Evolutionary conservation across 2,329 filamentous ascomycete species (phyloP).

Genomic region (Talaromyces sp.): DNA sequence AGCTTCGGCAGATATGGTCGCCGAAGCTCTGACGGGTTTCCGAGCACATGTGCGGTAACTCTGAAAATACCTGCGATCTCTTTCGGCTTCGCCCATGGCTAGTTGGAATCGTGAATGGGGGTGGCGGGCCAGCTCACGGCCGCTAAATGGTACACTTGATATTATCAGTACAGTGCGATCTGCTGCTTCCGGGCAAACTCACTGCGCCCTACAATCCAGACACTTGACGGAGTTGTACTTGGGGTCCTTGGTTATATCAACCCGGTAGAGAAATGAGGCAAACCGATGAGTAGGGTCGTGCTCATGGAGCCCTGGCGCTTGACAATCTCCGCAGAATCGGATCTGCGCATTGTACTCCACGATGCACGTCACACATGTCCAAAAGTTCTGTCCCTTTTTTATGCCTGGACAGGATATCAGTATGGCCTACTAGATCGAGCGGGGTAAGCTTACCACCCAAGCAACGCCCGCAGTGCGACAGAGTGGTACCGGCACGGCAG

Average conservation of each 20-base stretch:
- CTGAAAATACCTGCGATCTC: slow-evolving; percentile 15
- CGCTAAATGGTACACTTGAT: slow-evolving; percentile 13
- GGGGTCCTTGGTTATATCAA: slow-evolving; percentile 14
- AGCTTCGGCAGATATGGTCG: slow-evolving; percentile 16
- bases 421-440: neutral
- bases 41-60: slow-evolving; percentile 15
- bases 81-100: slow-evolving; percentile 17
- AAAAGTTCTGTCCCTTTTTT: slow-evolving; percentile 12
- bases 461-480: slow-evolving; percentile 18
- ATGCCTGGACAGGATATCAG: slow-evolving; percentile 7
- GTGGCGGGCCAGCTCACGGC: slow-evolving; percentile 13
- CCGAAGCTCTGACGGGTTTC: slow-evolving; percentile 15
- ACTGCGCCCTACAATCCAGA: slow-evolving; percentile 14
- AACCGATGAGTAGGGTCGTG: slow-evolving; percentile 17
- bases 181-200: neutral
- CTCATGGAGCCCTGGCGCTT: slow-evolving; percentile 8
- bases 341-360: slow-evolving; percentile 18
- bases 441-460: neutral
- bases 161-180: neutral
- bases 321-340: slow-evolving; percentile 15
- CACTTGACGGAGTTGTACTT: slow-evolving; percentile 17
- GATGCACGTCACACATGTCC: slow-evolving; percentile 18
- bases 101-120: slow-evolving; percentile 16
- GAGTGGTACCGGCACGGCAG: slow-evolving; percentile 12
- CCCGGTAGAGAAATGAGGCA: slow-evolving; percentile 17